A percentile compares a stretch with the other conserved stretches of the same genome.
Evolutionary conservation across 768 basidiomycete species (phyloP).

Genomic region (Collybia mongolica): DNA sequence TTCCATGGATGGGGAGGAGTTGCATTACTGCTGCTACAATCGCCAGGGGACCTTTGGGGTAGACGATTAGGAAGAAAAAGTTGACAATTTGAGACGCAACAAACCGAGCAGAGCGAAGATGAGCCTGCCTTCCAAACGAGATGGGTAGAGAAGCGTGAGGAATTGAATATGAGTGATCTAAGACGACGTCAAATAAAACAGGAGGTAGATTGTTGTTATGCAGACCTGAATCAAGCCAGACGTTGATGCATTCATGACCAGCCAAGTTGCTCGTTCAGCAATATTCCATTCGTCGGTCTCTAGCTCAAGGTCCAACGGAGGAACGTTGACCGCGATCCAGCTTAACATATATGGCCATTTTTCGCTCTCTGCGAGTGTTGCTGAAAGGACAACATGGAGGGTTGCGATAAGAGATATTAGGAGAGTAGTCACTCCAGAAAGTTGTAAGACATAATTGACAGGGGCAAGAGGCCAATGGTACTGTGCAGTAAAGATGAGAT

Average conservation of each 20-base stretch:
- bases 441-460: conserved; percentile 87
- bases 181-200: background rate
- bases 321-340: conserved; percentile 82
- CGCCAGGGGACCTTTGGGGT: conserved; percentile 70
- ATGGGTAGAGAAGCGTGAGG: conserved; percentile 92
- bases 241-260: conserved; percentile 83
- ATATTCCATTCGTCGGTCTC: conserved; percentile 52
- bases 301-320: conserved; percentile 41
- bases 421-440: conserved; percentile 79
- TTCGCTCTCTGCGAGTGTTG: conserved; percentile 59
- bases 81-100: conserved; percentile 17
- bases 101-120: conserved; percentile 82
- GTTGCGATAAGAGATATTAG: conserved; percentile 78
- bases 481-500: conserved; percentile 92
- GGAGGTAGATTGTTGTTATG: conserved; percentile 7
- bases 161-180: conserved; percentile 98
- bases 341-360: conserved; percentile 96
- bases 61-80: conserved; percentile 1
- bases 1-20: conserved; percentile 66
- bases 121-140: conserved; percentile 80
- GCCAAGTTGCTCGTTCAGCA: conserved; percentile 74
- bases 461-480: conserved; percentile 95
- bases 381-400: conserved; percentile 68
- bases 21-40: conserved; percentile 82
- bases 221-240: conserved; percentile 83